These are phyloP conservation scores for Quercus aquifolioides DNA, from an alignment of 306 rosid genomes.

Conservation along the genomic window DNA sequence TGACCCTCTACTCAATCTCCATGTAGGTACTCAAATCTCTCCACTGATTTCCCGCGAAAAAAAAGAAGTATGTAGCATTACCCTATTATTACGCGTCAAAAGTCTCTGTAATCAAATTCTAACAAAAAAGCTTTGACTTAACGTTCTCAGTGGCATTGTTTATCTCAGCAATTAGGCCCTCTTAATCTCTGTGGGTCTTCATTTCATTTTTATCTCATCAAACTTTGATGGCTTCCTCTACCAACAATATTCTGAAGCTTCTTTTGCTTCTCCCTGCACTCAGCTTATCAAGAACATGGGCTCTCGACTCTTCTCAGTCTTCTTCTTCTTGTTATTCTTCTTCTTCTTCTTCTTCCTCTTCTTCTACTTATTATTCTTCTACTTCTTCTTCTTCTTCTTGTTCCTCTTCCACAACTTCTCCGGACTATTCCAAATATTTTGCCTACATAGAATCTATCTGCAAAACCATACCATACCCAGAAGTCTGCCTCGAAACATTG, in stretches of 20 bases:
- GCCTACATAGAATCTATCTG: conserved; percentile 54
- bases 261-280: conserved; percentile 32
- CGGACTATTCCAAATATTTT: conserved; percentile 19
- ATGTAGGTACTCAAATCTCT: background rate
- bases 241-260: conserved; percentile 12
- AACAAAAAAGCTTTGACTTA: too few species aligned
- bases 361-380: conserved; percentile 26
- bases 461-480: conserved; percentile 50
- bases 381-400: conserved; percentile 27
- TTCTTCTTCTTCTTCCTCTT: conserved; percentile 29
- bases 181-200: background rate
- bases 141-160: background rate
- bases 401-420: conserved; percentile 19
- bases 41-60: too few species aligned
- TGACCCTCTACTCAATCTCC: background rate
- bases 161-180: background rate
- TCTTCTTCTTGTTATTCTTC: background rate
- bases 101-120: too few species aligned
- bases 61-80: too few species aligned
- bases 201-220: background rate
- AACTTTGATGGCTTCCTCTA: conserved; percentile 47
- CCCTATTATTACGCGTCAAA: too few species aligned
- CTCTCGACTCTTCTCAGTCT: background rate
- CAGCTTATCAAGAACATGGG: conserved; percentile 11
- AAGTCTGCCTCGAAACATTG: conserved; percentile 45